Evolutionary conservation across 306 rosid genomes (phyloP), one percentile per base, ranked within the genome.

Genomic region (Styphnolobium japonicum): DNA sequence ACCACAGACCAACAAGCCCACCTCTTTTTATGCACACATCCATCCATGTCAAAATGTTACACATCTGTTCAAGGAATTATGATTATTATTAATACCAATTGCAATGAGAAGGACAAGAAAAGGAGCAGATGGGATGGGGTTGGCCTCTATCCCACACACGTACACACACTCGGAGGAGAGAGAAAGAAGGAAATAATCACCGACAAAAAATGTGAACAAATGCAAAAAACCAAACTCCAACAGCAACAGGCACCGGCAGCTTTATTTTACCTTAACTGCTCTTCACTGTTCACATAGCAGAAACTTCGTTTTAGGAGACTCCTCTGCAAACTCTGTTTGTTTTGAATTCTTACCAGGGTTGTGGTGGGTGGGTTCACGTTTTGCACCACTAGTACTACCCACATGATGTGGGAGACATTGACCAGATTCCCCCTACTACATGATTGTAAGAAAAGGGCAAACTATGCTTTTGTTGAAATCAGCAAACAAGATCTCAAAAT

Each of bases 211-310:
- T 51, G 66, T 25, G 52, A 31, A 25, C 45, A 73, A 25, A 27
- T 21, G 15, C 23, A 12, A 56, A 34, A 46, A 65, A 46, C 19
- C 56, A 12, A 65, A 72, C 69, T 57, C 33, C 39, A 75, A 52
- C 52, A 12, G 57, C 61, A 12, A 57, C 42, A 73, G 77, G 46
- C 62, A 66, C 64, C 78, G 1, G 27, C 87, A 74, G 81, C 78
- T 84, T 68, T 83, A 31, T 78, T 67, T 81, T 23, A 66, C 76
- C 62, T 45, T 4, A 16, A 33, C 42, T 42, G 2, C 58, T 64
- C 16, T 21, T 51, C 58, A 12, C 67, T n/a, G 57, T 9, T 75
- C 77, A 75, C 73, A 1, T 56, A 3, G 5, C 52, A 40, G 68
- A 43, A 61, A 36, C 45, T 29, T 77, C 58, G 75, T 25, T 46